phyloP scores from a whole-genome alignment of 371 early-diverging fungal species.

The Furculomyces boomerangus region DNA sequence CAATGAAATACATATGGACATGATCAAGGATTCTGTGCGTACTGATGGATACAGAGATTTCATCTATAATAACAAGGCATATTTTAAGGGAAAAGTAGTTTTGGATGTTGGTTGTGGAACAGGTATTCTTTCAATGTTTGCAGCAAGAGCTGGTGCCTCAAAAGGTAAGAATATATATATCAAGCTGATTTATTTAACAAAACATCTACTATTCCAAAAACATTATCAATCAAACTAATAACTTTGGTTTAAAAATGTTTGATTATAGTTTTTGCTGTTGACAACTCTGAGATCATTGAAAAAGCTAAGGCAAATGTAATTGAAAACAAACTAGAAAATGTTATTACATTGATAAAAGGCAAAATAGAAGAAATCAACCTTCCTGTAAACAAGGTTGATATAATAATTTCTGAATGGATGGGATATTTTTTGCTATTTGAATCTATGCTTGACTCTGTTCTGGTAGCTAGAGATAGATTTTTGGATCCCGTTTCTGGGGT shows the following conservation, averaged over 20 bases:
- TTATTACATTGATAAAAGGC: constrained; percentile 72
- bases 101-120: constrained; percentile 97
- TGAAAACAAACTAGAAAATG: constrained; percentile 68
- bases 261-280: constrained; percentile 50
- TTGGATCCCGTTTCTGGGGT: constrained; percentile 47
- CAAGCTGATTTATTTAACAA: background rate
- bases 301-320: constrained; percentile 73
- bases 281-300: constrained; percentile 90
- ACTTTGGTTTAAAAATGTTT: no score
- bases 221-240: background rate
- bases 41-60: constrained; percentile 85
- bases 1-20: constrained; percentile 65
- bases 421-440: constrained; percentile 95
- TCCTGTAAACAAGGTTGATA: constrained; percentile 78
- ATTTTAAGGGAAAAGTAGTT: constrained; percentile 90
- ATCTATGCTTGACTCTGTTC: constrained; percentile 94
- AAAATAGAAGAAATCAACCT: constrained; percentile 86
- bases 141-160: constrained; percentile 85
- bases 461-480: constrained; percentile 85
- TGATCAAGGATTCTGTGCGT: constrained; percentile 86
- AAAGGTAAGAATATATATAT: constrained; percentile 28
- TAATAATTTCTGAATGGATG: constrained; percentile 98
- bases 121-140: constrained; percentile 94
- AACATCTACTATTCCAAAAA: background rate
- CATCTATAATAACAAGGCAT: constrained; percentile 76